These are phyloP conservation scores for Cercospora sp. DNA, from an alignment of 2,329 filamentous ascomycete genomes.

Conservation along the genomic window DNA sequence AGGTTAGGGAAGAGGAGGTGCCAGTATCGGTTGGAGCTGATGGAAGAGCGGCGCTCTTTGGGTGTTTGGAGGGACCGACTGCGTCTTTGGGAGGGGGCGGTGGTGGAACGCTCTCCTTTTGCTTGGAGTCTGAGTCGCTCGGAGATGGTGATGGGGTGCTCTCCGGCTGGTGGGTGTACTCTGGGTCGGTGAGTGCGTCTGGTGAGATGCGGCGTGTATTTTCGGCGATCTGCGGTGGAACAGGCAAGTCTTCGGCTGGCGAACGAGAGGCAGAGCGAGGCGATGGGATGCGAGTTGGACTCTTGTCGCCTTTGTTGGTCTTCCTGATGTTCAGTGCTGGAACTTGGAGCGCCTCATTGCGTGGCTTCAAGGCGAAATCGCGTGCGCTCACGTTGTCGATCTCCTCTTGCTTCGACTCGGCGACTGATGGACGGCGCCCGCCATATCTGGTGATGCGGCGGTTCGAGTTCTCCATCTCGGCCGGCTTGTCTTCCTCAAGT, in stretches of 20 bases:
- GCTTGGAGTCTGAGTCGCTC: not conserved
- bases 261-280: conserved; percentile 11
- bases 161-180: not conserved
- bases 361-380: conserved; percentile 11
- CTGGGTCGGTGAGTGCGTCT: not conserved
- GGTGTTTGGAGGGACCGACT: not conserved
- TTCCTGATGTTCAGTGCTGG: conserved; percentile 11
- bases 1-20: not conserved
- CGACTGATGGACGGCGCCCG: conserved; percentile 7
- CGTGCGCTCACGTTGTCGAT: not conserved
- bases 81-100: not conserved
- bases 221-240: conserved; percentile 9
- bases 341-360: conserved; percentile 6
- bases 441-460: conserved; percentile 10
- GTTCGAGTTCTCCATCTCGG: conserved; percentile 1
- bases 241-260: not conserved
- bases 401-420: conserved; percentile 19
- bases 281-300: conserved; percentile 8
- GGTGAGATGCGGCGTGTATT: not conserved
- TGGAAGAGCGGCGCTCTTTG: not conserved
- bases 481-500: not conserved
- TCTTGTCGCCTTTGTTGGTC: not conserved
- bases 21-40: not conserved
- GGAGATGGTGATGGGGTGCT: not conserved
- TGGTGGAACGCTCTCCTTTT: not conserved